Evolutionary conservation across 768 basidiomycete species (phyloP).

Genomic region (Mycena epipterygia): DNA sequence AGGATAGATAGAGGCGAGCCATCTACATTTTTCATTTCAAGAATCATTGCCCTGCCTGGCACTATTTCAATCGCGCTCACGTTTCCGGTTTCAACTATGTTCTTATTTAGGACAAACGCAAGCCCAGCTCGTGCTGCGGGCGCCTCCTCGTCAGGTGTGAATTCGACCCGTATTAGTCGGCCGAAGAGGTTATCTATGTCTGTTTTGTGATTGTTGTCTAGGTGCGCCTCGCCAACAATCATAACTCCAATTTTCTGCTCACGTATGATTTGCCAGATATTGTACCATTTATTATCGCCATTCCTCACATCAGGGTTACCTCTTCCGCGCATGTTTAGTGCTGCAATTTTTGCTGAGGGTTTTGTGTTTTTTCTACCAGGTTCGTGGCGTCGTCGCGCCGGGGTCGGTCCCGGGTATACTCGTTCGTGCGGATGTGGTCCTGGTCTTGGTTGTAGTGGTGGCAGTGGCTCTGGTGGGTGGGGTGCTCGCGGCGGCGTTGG

Average conservation of each 20-base stretch:
- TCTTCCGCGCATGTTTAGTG: no score
- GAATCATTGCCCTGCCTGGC: conserved; percentile 36
- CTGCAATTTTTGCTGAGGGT: conserved; percentile 13
- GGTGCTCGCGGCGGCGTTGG: background rate
- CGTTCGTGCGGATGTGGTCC: background rate
- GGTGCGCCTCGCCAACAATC: no score
- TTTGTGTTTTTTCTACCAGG: conserved; percentile 13
- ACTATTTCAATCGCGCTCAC: background rate
- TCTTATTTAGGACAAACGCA: conserved; percentile 37
- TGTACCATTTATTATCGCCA: no score
- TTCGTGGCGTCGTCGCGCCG: no score
- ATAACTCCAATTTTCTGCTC: conserved; percentile 25
- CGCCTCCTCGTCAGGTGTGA: background rate
- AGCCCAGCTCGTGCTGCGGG: conserved; percentile 24
- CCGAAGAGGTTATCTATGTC: conserved; percentile 12
- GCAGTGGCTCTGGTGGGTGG: background rate
- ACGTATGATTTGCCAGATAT: conserved; percentile 24
- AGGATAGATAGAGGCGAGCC: conserved; percentile 33
- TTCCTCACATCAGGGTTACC: no score
- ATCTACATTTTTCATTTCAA: no score
- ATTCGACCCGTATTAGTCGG: background rate
- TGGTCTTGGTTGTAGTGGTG: background rate
- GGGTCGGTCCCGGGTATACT: background rate
- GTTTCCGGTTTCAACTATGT: conserved; percentile 6
- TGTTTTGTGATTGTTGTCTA: background rate